phyloP scores from a whole-genome alignment of 2,329 filamentous ascomycete genomes.

The Venturia carpophila region DNA sequence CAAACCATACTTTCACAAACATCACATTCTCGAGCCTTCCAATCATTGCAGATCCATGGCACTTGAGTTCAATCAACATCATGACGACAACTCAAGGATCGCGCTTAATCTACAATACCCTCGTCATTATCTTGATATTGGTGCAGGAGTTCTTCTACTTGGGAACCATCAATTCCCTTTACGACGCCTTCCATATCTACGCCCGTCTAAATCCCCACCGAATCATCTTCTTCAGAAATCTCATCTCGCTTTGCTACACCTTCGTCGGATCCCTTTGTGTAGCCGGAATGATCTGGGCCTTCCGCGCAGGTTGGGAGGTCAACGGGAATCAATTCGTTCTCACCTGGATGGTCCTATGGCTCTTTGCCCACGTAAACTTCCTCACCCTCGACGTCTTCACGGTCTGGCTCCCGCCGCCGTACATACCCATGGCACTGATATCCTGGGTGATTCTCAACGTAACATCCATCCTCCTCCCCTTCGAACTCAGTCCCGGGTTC shows the following conservation, averaged over 20 bases:
- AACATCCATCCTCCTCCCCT: constrained; percentile 36
- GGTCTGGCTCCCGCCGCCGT: constrained; percentile 33
- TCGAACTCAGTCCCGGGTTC: constrained; percentile 37
- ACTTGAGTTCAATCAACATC: constrained; percentile 31
- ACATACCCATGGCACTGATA: constrained; percentile 39
- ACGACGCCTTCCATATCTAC: constrained; percentile 33
- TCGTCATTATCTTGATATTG: constrained; percentile 39
- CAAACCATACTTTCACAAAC: constrained; percentile 23
- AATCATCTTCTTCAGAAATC: constrained; percentile 28
- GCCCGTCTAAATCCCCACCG: constrained; percentile 24
- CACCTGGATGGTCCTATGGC: constrained; percentile 33
- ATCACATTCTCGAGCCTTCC: constrained; percentile 24
- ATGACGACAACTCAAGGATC: constrained; percentile 37
- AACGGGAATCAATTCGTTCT: constrained; percentile 35
- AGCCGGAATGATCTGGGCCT: constrained; percentile 39
- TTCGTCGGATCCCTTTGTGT: constrained; percentile 36
- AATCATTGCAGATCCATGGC: constrained; percentile 34
- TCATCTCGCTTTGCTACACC: constrained; percentile 33
- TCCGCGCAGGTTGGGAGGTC: constrained; percentile 35
- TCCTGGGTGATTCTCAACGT: constrained; percentile 41
- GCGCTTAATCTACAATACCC: constrained; percentile 39
- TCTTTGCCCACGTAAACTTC: constrained; percentile 35
- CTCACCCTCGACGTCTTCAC: constrained; percentile 39
- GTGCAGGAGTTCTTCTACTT: constrained; percentile 45
- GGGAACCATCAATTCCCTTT: constrained; percentile 39